A percentile compares a stretch with the other conserved stretches of the same genome.
Evolutionary conservation across 495 filamentous ascomycete species (phyloP).

Genomic region (Evansstolkia leycettana): DNA sequence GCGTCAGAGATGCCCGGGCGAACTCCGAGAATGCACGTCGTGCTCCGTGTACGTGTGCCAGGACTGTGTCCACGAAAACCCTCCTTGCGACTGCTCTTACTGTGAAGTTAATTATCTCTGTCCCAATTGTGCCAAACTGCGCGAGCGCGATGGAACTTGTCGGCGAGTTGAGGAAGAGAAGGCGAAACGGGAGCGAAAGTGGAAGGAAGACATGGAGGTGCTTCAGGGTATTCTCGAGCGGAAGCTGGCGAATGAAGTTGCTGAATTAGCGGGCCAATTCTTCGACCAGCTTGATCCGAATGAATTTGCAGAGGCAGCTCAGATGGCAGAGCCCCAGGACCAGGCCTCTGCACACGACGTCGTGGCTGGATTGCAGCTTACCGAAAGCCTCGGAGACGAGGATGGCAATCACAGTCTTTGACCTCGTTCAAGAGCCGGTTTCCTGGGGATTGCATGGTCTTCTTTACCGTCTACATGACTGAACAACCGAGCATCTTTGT

Average conservation of each 20-base stretch:
- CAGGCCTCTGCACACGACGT: neutral
- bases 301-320: no score
- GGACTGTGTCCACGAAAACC: conserved; percentile 33
- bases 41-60: conserved; percentile 46
- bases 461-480: no score
- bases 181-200: conserved; percentile 26
- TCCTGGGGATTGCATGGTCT: no score
- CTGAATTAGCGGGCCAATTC: conserved; percentile 34
- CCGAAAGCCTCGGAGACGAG: no score
- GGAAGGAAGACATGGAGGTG: conserved; percentile 32
- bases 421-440: no score
- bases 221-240: conserved; percentile 29
- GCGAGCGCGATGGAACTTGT: conserved; percentile 29
- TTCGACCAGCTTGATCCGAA: conserved; percentile 22
- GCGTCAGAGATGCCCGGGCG: conserved; percentile 34
- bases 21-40: conserved; percentile 38
- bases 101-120: conserved; percentile 42
- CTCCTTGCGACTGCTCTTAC: conserved; percentile 40
- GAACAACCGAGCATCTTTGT: no score
- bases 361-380: no score
- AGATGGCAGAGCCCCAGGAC: conserved; percentile 1
- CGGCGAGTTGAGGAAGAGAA: conserved; percentile 31
- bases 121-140: conserved; percentile 36
- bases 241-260: conserved; percentile 34
- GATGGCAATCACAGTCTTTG: no score